Evolutionary conservation across 1,139 yeast species (phyloP).

Genomic region (Komagataea norvegica): DNA sequence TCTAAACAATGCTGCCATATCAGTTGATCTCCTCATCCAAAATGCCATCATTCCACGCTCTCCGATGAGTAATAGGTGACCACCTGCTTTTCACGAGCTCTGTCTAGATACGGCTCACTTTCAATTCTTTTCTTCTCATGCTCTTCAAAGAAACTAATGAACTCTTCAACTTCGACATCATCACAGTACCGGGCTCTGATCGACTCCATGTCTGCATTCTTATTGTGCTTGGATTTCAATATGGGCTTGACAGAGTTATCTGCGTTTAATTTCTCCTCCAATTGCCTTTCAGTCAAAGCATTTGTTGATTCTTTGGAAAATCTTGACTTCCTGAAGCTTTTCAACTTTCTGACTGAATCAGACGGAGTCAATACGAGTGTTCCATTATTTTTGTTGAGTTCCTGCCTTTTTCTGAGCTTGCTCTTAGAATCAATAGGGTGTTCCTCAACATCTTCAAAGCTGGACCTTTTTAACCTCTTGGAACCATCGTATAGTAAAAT

Average conservation of each 20-base stretch:
- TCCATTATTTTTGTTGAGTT: conserved; percentile 12
- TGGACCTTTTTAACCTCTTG: conserved; percentile 14
- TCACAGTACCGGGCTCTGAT: conserved; percentile 30
- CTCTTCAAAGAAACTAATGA: conserved; percentile 29
- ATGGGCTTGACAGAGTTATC: conserved; percentile 22
- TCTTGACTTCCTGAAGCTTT: conserved; percentile 2
- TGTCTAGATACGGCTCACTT: conserved; percentile 26
- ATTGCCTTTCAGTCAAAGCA: background rate
- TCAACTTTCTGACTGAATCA: conserved; percentile 2
- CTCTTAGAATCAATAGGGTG: background rate
- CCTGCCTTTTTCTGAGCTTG: conserved; percentile 5
- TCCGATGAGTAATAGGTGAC: conserved; percentile 24
- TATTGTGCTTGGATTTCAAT: conserved; percentile 29
- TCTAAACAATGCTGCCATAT: background rate
- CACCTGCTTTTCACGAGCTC: conserved; percentile 30
- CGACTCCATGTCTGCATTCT: conserved; percentile 29
- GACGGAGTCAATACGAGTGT: conserved; percentile 9
- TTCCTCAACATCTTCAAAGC: too few relatives aligned
- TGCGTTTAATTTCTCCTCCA: background rate
- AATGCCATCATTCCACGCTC: conserved; percentile 5
- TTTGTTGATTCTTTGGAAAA: conserved; percentile 5
- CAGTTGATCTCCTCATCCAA: conserved; percentile 4
- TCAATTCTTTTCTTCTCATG: conserved; percentile 29
- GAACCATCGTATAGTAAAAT: conserved; percentile 24
- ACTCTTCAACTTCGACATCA: conserved; percentile 29